Base-by-base conservation (phyloP, 208 protist genomes). In the Lotmaria passim region DNA sequence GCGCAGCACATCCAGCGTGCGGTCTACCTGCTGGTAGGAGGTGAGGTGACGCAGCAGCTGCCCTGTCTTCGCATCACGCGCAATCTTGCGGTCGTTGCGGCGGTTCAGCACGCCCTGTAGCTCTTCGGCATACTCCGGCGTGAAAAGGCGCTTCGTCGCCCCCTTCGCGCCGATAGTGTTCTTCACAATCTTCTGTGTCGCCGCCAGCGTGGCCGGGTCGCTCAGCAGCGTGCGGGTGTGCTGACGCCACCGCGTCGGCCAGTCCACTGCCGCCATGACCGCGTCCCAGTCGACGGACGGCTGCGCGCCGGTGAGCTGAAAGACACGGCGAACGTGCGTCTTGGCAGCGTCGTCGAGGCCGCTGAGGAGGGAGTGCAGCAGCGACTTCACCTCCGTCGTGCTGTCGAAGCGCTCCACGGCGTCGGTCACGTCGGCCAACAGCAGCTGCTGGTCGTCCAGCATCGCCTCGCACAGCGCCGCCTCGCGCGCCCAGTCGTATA, bases 401-500 rank as follows among this genome's bases (percentile, higher is more conserved):
- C 72, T 89, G 47, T 89, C 83, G 58, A 95, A 95, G 28, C 71
- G 80, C 6, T 62, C 70, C 31, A 90, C 66, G 3, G 83, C 50
- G 24, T 72, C 55, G 6, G 46, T 64, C 31, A 81, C 78, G 39
- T 93, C 90, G 10, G 76, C 72, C 41, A 79, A 73, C 33, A 82
- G 63, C 38, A 88, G 73, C 52, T 78, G 64, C 30, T 65, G 26
- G 50, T 78, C 69, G 47, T 84, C 76, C 34, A 81, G 73, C 78
- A 91, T 90, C n/a, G 87, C 81, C 51, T 85, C 87, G 65, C 83
- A 92, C 17, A 95, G 74, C n/a, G 83, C 61, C 3, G 82, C 81
- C 41, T 93, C 84, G 38, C 82, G 87, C 46, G 75, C 76, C 41
- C 84, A 80, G 34, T 87, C 73, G 61, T 87, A 68, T 6, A 87